These are phyloP conservation scores for Nepenthes alata DNA, from an alignment of 179 eudicot species.

Conservation along the genomic window DNA sequence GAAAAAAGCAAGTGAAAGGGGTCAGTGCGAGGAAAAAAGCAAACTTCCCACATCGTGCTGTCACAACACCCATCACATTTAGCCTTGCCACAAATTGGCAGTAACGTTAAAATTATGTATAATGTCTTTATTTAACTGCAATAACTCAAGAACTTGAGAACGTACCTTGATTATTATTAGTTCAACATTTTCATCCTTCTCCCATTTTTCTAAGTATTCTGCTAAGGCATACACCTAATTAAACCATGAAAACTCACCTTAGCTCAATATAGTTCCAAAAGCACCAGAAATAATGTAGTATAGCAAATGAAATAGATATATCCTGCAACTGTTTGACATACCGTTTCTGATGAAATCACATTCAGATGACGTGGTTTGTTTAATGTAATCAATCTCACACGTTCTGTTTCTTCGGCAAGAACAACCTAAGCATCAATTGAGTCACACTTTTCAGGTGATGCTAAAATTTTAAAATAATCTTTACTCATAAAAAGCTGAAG, in stretches of 20 bases:
- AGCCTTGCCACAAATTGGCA: no score
- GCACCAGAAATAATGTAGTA: background rate
- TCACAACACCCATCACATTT: no score
- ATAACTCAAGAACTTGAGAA: conserved; percentile 2
- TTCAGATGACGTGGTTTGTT: conserved; percentile 84
- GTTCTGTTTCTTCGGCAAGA: conserved; percentile 52
- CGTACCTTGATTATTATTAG: conserved; percentile 72
- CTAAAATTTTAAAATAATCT: no score
- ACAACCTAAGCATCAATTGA: conserved; percentile 40
- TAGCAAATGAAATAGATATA: background rate
- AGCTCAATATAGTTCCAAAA: conserved; percentile 1
- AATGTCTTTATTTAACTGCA: background rate
- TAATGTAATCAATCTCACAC: conserved; percentile 62
- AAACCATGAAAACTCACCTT: conserved; percentile 4
- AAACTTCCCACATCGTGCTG: no score
- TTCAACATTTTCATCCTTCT: conserved; percentile 55
- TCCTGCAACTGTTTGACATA: conserved; percentile 10
- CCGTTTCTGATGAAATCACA: conserved; percentile 74
- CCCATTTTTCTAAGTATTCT: conserved; percentile 78
- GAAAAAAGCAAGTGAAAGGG: background rate
- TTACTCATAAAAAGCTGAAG: no score
- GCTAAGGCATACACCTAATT: conserved; percentile 65
- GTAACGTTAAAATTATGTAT: no score
- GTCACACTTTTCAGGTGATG: no score
- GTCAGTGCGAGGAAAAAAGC: no score